Evolutionary conservation across 768 basidiomycete genomes (phyloP).

Genomic region (Auricularia sp.): DNA sequence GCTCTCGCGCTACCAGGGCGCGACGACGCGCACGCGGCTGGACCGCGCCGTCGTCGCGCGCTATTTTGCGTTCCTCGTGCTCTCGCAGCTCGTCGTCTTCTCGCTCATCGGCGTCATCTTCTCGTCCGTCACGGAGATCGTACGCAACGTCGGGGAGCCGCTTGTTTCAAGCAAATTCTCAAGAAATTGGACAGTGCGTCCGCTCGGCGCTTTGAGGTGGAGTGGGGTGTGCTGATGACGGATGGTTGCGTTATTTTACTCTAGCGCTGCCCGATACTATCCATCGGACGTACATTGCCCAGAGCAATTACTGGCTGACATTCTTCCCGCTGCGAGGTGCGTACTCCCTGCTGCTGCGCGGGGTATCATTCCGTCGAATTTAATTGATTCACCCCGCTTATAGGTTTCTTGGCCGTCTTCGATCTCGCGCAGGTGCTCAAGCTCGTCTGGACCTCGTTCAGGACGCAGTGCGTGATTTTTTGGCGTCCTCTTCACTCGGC

Average conservation of each 20-base stretch:
- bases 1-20: constrained; percentile 62
- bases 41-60: constrained; percentile 88
- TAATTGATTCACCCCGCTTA: constrained; percentile 30
- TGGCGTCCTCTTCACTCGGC: constrained; percentile 30
- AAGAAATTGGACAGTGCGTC: constrained; percentile 33
- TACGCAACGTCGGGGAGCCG: constrained; percentile 39
- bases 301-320: constrained; percentile 86
- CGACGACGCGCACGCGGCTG: constrained; percentile 61
- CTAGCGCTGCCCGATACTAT: constrained; percentile 61
- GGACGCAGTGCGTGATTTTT: constrained; percentile 35
- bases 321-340: constrained; percentile 65
- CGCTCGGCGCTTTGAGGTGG: too few relatives aligned
- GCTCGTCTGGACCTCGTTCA: constrained; percentile 74
- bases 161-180: constrained; percentile 36
- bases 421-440: constrained; percentile 95
- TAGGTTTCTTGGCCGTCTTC: constrained; percentile 90
- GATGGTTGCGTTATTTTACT: neutral
- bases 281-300: constrained; percentile 83
- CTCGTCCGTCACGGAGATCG: constrained; percentile 43
- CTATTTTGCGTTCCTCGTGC: constrained; percentile 89
- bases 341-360: constrained; percentile 17
- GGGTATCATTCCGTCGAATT: neutral
- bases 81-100: constrained; percentile 91
- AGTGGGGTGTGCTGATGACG: neutral
- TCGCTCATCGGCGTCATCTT: constrained; percentile 85